phyloP scores from a whole-genome alignment of 2,329 filamentous ascomycete species.

The Rutstroemia sydowiana region DNA sequence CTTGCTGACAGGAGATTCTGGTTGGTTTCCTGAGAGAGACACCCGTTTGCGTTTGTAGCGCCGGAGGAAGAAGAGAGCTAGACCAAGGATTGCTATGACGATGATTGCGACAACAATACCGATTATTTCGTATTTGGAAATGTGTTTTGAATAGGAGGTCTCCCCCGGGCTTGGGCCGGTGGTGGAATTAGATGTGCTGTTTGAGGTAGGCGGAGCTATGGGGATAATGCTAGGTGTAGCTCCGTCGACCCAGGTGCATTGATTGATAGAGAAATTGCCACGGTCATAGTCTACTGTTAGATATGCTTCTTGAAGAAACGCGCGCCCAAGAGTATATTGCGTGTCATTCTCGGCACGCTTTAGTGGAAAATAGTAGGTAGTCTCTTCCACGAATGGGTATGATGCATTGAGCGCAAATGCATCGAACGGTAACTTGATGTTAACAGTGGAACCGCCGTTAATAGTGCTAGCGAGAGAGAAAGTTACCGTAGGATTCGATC shows the following conservation, averaged over 20 bases:
- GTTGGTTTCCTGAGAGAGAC: no score
- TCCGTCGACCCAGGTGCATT: conserved; percentile 18
- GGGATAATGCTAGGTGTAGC: conserved; percentile 10
- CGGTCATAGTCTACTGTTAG: conserved; percentile 27
- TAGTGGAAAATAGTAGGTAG: conserved; percentile 39
- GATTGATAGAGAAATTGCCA: conserved; percentile 24
- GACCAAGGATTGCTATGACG: no score
- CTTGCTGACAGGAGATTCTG: no score
- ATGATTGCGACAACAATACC: no score
- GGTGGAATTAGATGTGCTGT: conserved; percentile 16
- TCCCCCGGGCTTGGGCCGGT: not conserved
- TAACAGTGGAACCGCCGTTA: conserved; percentile 23
- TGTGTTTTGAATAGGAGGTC: no score
- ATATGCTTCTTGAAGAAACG: conserved; percentile 34
- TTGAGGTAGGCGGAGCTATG: conserved; percentile 13
- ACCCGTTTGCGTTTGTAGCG: no score
- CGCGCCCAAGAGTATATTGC: conserved; percentile 33
- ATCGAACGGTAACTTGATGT: conserved; percentile 23
- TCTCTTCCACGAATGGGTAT: conserved; percentile 30
- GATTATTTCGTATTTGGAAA: no score
- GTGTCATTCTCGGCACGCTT: conserved; percentile 28
- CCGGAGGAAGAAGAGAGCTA: no score
- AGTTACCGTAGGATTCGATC: conserved; percentile 24
- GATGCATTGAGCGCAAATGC: conserved; percentile 21
- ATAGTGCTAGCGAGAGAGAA: conserved; percentile 21